Evolutionary conservation across 192 early-diverging fungal species (phyloP).

Genomic region (Mortierella hygrophila): DNA sequence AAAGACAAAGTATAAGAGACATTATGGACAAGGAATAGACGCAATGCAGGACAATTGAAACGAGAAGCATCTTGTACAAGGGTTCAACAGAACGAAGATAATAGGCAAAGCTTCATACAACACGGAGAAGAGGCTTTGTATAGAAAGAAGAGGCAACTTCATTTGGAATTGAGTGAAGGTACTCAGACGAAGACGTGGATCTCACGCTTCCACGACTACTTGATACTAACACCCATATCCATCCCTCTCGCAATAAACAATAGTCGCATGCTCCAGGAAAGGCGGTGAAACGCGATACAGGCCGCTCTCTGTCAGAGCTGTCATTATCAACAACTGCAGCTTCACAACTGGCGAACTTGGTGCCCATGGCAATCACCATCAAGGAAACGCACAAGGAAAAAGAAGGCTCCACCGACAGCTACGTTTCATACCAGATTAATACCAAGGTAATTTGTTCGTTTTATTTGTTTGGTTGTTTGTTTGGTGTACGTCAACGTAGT

Average conservation of each 20-base stretch:
- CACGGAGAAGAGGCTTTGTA: no score
- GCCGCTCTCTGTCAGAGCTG: constrained; percentile 18
- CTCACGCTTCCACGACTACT: background rate
- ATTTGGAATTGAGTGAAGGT: no score
- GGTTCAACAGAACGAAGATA: no score
- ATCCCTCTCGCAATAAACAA: background rate
- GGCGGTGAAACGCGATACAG: constrained; percentile 34
- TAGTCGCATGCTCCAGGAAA: constrained; percentile 53
- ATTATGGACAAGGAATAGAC: no score
- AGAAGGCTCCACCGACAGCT: constrained; percentile 85
- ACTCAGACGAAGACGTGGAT: no score
- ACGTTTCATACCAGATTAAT: constrained; percentile 86
- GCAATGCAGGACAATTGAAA: no score
- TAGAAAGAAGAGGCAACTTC: no score
- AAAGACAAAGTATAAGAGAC: no score
- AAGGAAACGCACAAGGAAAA: constrained; percentile 90
- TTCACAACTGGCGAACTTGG: constrained; percentile 29
- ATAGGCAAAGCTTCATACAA: no score
- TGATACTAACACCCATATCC: background rate
- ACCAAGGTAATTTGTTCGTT: constrained; percentile 67
- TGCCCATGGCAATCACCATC: constrained; percentile 73
- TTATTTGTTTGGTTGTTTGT: background rate
- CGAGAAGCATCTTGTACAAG: no score
- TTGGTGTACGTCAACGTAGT: background rate
- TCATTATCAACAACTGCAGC: constrained; percentile 34